Evolutionary conservation across 2,329 filamentous ascomycete genomes (phyloP), one percentile per base, ranked within the genome.

Genomic region (Madurella mycetomatis): DNA sequence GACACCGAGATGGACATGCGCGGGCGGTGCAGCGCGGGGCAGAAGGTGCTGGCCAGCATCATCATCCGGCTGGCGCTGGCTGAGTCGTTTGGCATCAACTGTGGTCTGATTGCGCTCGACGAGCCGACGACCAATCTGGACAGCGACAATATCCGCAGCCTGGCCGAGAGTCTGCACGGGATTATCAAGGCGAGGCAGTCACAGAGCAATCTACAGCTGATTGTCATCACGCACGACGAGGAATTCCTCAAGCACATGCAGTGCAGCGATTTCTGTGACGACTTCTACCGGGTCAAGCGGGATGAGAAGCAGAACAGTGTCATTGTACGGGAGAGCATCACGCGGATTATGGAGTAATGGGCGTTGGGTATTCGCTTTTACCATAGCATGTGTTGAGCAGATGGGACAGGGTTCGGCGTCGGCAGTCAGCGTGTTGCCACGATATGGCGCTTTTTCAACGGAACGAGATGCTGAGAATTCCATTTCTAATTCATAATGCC

Each of bases 1-100:
- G 91, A 95, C 66, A 90, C 88, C 0, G 94, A 99, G 72, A 96
- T 99, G 91, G 94, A 99, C 74, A 99, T 99, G 94, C 90, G 94
- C 59, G 95, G 94, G 1, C 89, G 94, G 52, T 99, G 94, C 78
- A 95, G 89, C 62, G 94, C 94, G 1, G 94, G 94, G 3, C 94
- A 99, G 70, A 96, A 95, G 72, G 92, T 99, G 30, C 83, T 99
- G 30, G 94, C 94, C 4, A 91, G 87, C 71, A 99, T 99, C 74
- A 95, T 99, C 72, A 96, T 99, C 70, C 92, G 94, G 1, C 82
- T 99, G 30, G 94, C 95, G 12, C 82, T 99, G 45, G 94, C 94
- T 3, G 94, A 99, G 72, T 96, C 91, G 64, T 99, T 99, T 69
- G 94, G 94, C 61, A 83, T 92, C 65, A 95, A 95, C 68, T 99